phyloP scores from a whole-genome alignment of 2,329 filamentous ascomycete species.

The Hypoxylon sp. region DNA sequence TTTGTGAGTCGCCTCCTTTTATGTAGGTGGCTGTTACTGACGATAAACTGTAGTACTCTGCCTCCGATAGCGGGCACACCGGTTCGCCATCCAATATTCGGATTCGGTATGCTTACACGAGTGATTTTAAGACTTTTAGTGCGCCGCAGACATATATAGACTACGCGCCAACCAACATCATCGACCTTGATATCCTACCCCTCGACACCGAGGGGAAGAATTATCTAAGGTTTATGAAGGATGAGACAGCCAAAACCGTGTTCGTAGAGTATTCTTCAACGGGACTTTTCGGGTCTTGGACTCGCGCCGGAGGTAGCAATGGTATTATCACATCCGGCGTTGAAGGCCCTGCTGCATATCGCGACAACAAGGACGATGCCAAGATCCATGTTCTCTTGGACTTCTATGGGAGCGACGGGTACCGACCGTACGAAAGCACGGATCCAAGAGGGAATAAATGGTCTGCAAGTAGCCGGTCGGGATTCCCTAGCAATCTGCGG shows the following conservation, averaged over 20 bases:
- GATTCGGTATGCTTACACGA: conserved; percentile 70
- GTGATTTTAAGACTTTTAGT: conserved; percentile 68
- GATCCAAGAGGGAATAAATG: conserved; percentile 63
- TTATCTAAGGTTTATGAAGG: conserved; percentile 70
- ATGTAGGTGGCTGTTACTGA: background rate
- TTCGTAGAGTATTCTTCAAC: conserved; percentile 65
- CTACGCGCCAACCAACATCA: conserved; percentile 63
- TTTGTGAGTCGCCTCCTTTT: conserved; percentile 55
- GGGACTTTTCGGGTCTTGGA: conserved; percentile 68
- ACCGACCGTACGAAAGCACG: conserved; percentile 64
- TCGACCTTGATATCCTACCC: conserved; percentile 70
- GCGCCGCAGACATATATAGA: conserved; percentile 66
- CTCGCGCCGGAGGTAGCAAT: conserved; percentile 60
- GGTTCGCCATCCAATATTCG: conserved; percentile 61
- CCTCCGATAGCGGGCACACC: conserved; percentile 64
- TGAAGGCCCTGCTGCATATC: conserved; percentile 63
- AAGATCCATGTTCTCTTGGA: conserved; percentile 66
- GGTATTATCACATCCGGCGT: conserved; percentile 61
- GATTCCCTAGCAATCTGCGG: conserved; percentile 64
- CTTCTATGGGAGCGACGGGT: conserved; percentile 64
- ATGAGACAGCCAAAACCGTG: conserved; percentile 67
- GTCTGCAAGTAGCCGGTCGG: conserved; percentile 59
- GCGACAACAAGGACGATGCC: conserved; percentile 59
- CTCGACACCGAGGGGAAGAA: conserved; percentile 57
- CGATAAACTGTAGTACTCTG: conserved; percentile 58